Evolutionary conservation across 805 yeast species (phyloP).

Genomic region (Candida nanaspora): DNA sequence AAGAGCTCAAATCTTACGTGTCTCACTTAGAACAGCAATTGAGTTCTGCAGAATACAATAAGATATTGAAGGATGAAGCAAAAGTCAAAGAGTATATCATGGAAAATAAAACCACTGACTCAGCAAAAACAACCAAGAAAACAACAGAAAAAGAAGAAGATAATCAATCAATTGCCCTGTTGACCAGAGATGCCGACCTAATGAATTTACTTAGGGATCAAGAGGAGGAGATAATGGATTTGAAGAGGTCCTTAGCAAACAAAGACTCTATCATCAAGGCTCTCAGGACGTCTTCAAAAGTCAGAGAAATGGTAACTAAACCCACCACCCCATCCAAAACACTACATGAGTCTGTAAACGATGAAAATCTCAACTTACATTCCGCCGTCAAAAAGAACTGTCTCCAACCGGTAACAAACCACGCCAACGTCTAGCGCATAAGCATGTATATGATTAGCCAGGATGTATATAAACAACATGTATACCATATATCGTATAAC

Average conservation of each 20-base stretch:
- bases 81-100: background rate
- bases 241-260: conserved; percentile 54
- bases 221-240: conserved; percentile 59
- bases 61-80: background rate
- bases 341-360: background rate
- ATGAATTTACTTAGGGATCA: conserved; percentile 41
- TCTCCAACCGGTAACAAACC: background rate
- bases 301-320: conserved; percentile 34
- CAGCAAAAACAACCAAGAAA: background rate
- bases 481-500: no score
- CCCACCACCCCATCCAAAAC: background rate
- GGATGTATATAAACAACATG: no score
- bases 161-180: background rate
- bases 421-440: no score
- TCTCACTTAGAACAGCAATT: conserved; percentile 51
- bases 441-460: no score
- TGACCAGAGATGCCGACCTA: background rate
- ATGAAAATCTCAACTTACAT: background rate
- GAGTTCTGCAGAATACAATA: conserved; percentile 12
- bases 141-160: no score
- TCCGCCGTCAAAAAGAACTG: background rate
- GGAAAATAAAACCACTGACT: no score
- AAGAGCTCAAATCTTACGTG: conserved; percentile 54
- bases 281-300: conserved; percentile 54
- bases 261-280: conserved; percentile 79